These are phyloP conservation scores for Dryas octopetala DNA, from an alignment of 306 rosid species.

Conservation along the genomic window DNA sequence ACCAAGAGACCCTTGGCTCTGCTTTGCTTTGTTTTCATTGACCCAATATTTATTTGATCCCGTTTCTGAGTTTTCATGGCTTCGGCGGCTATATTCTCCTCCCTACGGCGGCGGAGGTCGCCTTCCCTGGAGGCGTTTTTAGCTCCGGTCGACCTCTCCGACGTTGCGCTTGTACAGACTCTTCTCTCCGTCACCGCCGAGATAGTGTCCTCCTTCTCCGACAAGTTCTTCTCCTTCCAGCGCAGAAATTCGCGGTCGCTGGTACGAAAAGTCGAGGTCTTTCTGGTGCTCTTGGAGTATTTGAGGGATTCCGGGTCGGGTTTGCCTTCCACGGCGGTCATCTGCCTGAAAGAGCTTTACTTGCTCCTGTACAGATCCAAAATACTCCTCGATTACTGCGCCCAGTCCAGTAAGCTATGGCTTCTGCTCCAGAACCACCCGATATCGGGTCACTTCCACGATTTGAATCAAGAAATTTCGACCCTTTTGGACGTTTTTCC, in stretches of 20 bases:
- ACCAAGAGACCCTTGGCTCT: too few species aligned
- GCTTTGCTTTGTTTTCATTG: neutral
- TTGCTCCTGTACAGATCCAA: conserved; percentile 73
- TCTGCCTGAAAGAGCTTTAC: conserved; percentile 85
- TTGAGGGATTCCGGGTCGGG: conserved; percentile 40
- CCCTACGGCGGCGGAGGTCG: conserved; percentile 85
- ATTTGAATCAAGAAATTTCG: conserved; percentile 80
- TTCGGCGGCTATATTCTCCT: conserved; percentile 80
- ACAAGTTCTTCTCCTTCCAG: conserved; percentile 55
- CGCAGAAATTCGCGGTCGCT: conserved; percentile 69
- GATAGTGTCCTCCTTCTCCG: conserved; percentile 56
- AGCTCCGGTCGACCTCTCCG: conserved; percentile 84
- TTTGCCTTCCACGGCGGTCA: conserved; percentile 60
- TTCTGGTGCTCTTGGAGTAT: conserved; percentile 62
- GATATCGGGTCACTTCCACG: conserved; percentile 89
- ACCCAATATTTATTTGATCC: neutral
- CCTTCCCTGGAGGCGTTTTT: conserved; percentile 81
- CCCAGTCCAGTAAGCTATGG: conserved; percentile 86
- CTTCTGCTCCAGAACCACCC: conserved; percentile 87
- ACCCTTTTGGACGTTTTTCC: conserved; percentile 92
- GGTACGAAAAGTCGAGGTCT: conserved; percentile 60
- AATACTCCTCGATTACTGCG: conserved; percentile 85
- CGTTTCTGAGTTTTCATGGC: conserved; percentile 45
- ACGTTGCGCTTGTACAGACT: conserved; percentile 66
- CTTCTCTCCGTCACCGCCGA: conserved; percentile 55